A percentile compares a stretch with the other conserved stretches of the same genome.
These are phyloP conservation scores for Epichloe bromicola DNA, from an alignment of 2,329 filamentous ascomycete species.

Conservation along the genomic window DNA sequence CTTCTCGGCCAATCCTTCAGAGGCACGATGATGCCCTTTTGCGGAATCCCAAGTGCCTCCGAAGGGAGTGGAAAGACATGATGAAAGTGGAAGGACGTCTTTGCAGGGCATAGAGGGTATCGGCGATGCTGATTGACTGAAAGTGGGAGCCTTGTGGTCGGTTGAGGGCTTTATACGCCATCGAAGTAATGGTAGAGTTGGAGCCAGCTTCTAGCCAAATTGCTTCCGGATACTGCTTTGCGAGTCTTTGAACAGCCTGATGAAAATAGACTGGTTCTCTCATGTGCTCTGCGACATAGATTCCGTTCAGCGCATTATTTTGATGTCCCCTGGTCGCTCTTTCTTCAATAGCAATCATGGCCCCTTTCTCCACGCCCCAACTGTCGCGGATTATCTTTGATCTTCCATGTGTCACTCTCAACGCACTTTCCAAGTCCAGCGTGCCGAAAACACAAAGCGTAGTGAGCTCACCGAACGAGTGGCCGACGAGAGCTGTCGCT, in stretches of 20 bases:
- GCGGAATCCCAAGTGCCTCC: not conserved
- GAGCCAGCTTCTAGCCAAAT: conserved; percentile 28
- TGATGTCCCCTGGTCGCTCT: no score
- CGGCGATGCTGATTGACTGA: conserved; percentile 2
- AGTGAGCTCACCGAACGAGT: conserved; percentile 29
- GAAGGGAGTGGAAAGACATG: no score
- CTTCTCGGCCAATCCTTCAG: not conserved
- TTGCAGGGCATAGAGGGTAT: not conserved
- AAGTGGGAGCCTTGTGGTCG: not conserved
- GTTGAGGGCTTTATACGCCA: conserved; percentile 19
- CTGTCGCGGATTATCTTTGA: conserved; percentile 17
- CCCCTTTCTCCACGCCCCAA: conserved; percentile 23
- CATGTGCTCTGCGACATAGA: no score
- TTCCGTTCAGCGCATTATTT: no score
- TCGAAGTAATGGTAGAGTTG: conserved; percentile 16
- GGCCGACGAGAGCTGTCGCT: conserved; percentile 17
- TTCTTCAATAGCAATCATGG: conserved; percentile 28
- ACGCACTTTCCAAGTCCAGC: conserved; percentile 17
- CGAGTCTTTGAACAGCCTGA: no score
- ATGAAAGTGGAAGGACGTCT: no score
- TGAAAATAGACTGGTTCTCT: no score
- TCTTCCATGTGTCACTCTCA: conserved; percentile 17
- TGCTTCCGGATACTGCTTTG: conserved; percentile 15
- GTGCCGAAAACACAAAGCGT: conserved; percentile 23
- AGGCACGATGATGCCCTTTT: not conserved